Conservation (phyloP, 2,329 filamentous ascomycete genomes). For the Colletotrichum sp. region DNA sequence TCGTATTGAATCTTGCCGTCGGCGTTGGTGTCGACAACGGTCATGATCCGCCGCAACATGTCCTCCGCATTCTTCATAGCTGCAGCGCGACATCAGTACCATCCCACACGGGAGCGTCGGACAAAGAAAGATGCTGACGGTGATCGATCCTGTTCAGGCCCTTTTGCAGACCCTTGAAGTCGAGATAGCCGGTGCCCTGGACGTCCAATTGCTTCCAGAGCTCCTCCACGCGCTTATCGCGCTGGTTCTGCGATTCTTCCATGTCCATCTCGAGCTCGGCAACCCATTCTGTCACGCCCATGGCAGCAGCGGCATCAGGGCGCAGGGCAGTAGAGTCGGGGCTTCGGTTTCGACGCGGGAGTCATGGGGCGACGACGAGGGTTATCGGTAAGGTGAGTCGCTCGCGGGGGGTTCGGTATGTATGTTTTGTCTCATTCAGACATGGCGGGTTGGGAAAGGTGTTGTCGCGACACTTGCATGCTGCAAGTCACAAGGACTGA, state of each 20-base stretch:
- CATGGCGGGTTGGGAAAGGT: constrained; percentile 5
- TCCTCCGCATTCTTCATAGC: constrained; percentile 88
- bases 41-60: constrained; percentile 81
- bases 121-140: constrained; percentile 57
- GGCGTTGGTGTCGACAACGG: constrained; percentile 81
- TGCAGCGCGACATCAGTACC: constrained; percentile 31
- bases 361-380: constrained; percentile 20
- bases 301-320: constrained; percentile 30
- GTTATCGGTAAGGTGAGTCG: not conserved
- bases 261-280: constrained; percentile 66
- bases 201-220: constrained; percentile 87
- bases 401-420: not conserved
- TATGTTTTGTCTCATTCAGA: constrained; percentile 2
- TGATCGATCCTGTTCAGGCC: constrained; percentile 90
- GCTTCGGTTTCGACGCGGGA: constrained; percentile 32
- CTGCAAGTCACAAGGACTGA: constrained; percentile 20
- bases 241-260: constrained; percentile 77
- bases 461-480: constrained; percentile 20
- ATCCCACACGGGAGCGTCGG: not conserved
- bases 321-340: constrained; percentile 24
- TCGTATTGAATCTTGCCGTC: constrained; percentile 92
- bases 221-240: constrained; percentile 80
- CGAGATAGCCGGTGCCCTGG: constrained; percentile 77
- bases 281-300: constrained; percentile 56
- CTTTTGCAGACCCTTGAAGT: constrained; percentile 82